A percentile compares a stretch with the other conserved stretches of the same genome.
Conservation (phyloP, 192 early-diverging fungal genomes). For the Coemansia sp. region DNA sequence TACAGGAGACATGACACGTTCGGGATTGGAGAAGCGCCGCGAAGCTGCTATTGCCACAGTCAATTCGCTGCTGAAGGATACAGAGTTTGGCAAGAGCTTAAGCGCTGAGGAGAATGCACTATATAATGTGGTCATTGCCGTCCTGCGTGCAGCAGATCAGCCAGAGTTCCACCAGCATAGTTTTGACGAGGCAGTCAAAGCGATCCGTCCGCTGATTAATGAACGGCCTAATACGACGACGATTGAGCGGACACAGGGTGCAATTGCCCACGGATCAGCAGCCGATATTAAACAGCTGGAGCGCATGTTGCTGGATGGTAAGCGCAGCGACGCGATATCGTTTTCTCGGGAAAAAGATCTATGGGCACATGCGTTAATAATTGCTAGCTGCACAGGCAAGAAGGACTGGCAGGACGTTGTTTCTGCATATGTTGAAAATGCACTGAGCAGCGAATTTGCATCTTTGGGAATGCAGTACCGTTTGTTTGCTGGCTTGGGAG, state of each 20-base stretch:
- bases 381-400: constrained; percentile 84
- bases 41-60: constrained; percentile 35
- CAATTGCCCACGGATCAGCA: constrained; percentile 15
- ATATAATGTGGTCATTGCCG: constrained; percentile 20
- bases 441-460: constrained; percentile 45
- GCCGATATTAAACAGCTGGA: constrained; percentile 39
- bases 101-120: constrained; percentile 24
- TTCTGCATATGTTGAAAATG: constrained; percentile 60
- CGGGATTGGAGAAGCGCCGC: constrained; percentile 55
- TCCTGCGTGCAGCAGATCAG: constrained; percentile 23
- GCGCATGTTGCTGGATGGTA: constrained; percentile 34
- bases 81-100: neutral
- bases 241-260: neutral
- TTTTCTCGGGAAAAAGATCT: constrained; percentile 53
- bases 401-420: constrained; percentile 80
- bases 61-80: constrained; percentile 13
- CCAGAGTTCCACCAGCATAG: constrained; percentile 13
- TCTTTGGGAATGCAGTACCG: constrained; percentile 65
- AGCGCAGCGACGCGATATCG: constrained; percentile 44
- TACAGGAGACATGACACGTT: constrained; percentile 63
- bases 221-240: neutral
- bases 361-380: constrained; percentile 90
- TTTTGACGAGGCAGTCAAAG: constrained; percentile 40
- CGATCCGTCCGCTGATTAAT: constrained; percentile 56
- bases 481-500: constrained; percentile 64